phyloP scores from a whole-genome alignment of 2,329 filamentous ascomycete species.

The Coleophoma eucalyptorum region DNA sequence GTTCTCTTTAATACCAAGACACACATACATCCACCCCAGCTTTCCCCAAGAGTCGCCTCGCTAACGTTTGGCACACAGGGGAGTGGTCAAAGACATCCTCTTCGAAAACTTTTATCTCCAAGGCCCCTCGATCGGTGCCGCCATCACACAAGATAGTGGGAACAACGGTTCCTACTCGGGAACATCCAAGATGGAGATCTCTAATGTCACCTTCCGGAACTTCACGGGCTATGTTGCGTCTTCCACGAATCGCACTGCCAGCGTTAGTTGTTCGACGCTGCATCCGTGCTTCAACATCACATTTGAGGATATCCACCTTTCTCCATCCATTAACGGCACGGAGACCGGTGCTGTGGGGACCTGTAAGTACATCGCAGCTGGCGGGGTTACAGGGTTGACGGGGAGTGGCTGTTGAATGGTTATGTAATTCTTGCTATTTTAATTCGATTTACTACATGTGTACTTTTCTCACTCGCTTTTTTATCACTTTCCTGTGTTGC shows the following conservation, averaged over 20 bases:
- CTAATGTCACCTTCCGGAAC: constrained; percentile 44
- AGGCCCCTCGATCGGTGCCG: constrained; percentile 37
- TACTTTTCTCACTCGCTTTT: too few species aligned
- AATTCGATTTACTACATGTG: too few species aligned
- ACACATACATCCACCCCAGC: too few species aligned
- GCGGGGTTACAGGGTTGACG: constrained; percentile 18
- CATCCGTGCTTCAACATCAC: constrained; percentile 47
- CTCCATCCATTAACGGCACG: constrained; percentile 6
- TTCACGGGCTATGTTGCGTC: constrained; percentile 44
- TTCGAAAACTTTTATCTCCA: constrained; percentile 47
- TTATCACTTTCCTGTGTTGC: too few species aligned
- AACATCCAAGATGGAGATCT: constrained; percentile 46
- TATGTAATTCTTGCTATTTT: too few species aligned
- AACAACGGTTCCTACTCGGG: constrained; percentile 44
- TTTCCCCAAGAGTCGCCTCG: too few species aligned
- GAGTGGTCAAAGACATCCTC: constrained; percentile 43
- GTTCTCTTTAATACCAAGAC: too few species aligned
- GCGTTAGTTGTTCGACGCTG: constrained; percentile 42
- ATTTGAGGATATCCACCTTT: constrained; percentile 34
- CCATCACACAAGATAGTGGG: constrained; percentile 44
- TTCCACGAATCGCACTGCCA: constrained; percentile 26
- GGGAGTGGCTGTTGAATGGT: constrained; percentile 1
- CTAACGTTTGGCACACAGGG: constrained; percentile 21
- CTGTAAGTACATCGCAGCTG: constrained; percentile 17
- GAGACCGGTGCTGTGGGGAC: constrained; percentile 14